A percentile compares a stretch with the other conserved stretches of the same genome.
phyloP scores from a whole-genome alignment of 352 stramenopile genomes.

The Pythium grandisporangium region DNA sequence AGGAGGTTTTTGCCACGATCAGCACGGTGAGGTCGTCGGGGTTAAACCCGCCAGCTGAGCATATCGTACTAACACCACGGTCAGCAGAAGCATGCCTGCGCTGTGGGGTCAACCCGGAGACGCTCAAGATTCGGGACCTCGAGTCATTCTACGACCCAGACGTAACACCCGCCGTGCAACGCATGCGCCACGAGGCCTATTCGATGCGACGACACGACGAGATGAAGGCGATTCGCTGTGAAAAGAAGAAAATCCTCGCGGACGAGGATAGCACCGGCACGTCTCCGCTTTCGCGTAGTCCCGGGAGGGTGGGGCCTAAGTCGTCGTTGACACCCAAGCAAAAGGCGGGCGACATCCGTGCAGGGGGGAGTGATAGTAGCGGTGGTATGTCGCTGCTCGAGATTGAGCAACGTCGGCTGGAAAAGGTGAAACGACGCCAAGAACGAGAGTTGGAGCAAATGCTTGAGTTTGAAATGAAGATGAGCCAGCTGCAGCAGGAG shows the following conservation, averaged over 20 bases:
- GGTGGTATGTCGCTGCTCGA: constrained; percentile 34
- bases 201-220: constrained; percentile 87
- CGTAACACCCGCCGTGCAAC: constrained; percentile 76
- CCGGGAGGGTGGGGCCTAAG: constrained; percentile 2
- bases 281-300: not conserved
- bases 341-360: not conserved
- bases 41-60: constrained; percentile 55
- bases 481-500: constrained; percentile 76
- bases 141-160: constrained; percentile 87
- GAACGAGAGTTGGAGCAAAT: constrained; percentile 85
- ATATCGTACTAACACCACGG: constrained; percentile 81
- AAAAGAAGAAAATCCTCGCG: constrained; percentile 70
- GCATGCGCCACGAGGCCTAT: constrained; percentile 90
- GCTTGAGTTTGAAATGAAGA: constrained; percentile 89
- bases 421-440: constrained; percentile 69
- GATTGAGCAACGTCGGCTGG: constrained; percentile 56
- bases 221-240: constrained; percentile 78
- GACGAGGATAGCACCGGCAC: constrained; percentile 19
- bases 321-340: constrained; percentile 2
- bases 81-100: constrained; percentile 87
- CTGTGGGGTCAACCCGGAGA: constrained; percentile 88
- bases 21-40: constrained; percentile 60
- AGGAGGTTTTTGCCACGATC: constrained; percentile 72
- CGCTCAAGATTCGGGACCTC: constrained; percentile 87
- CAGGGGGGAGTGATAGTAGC: constrained; percentile 4